Evolutionary conservation across 164 flowering plant species (phyloP).

Genomic region (Piper longum): DNA sequence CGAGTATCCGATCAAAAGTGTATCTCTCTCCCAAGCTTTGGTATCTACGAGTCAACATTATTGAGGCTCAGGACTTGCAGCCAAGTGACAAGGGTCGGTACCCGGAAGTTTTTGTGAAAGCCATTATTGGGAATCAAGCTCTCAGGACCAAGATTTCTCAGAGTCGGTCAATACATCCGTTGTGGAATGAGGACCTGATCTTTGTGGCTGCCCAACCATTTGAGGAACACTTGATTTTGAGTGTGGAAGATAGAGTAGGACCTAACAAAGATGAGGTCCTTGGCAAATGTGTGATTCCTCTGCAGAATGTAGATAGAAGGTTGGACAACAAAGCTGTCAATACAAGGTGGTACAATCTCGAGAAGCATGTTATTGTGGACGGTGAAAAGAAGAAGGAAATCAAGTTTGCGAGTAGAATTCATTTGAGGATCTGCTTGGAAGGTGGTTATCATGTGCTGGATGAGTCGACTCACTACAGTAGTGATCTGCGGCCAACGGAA

Average conservation of each 20-base stretch:
- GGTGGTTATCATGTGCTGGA: slow-evolving; percentile 58
- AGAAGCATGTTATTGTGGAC: slow-evolving; percentile 45
- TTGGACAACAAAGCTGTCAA: slow-evolving; percentile 17
- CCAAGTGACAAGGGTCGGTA: slow-evolving; percentile 14
- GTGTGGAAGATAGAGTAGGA: slow-evolving; percentile 29
- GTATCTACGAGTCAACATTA: slow-evolving; percentile 43
- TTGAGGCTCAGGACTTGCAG: slow-evolving; percentile 43
- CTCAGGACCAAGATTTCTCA: slow-evolving; percentile 21
- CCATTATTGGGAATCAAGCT: slow-evolving; percentile 19
- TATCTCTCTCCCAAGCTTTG: slow-evolving; percentile 48
- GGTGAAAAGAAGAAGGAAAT: slow-evolving; percentile 33
- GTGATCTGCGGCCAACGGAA: slow-evolving; percentile 36
- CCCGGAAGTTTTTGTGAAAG: slow-evolving; percentile 29
- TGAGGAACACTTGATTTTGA: slow-evolving; percentile 35
- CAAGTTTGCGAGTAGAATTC: slow-evolving; percentile 26
- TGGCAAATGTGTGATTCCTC: slow-evolving; percentile 24
- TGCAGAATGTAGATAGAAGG: slow-evolving; percentile 23
- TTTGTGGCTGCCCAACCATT: slow-evolving; percentile 51
- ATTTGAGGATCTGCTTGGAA: slow-evolving; percentile 36
- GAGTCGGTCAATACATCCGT: slow-evolving; percentile 18
- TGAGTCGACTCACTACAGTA: slow-evolving; percentile 41
- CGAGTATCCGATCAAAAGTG: slow-evolving; percentile 32
- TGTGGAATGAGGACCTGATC: slow-evolving; percentile 51
- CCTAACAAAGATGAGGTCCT: slow-evolving; percentile 22
- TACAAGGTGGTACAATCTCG: slow-evolving; percentile 33